Conservation (phyloP, 2,329 filamentous ascomycete genomes). For the Graphilbum fragrans region DNA sequence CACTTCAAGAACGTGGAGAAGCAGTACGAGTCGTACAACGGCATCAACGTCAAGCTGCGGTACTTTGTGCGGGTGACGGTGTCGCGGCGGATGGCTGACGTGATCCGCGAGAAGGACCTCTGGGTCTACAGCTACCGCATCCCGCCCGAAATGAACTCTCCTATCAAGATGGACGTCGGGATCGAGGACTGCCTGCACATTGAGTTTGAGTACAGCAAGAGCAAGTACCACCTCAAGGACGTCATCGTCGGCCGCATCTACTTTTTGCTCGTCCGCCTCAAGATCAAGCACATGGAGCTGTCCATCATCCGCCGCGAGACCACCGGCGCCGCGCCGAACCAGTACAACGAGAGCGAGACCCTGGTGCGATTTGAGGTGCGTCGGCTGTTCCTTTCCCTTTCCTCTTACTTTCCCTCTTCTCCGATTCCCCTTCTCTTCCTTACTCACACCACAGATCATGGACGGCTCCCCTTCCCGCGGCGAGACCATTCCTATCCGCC, state of each 20-base stretch:
- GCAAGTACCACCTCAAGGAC: conserved; percentile 97
- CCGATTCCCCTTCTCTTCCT: neutral
- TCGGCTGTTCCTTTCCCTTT: neutral
- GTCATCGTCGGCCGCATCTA: conserved; percentile 98
- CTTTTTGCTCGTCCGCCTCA: conserved; percentile 89
- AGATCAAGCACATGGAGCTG: conserved; percentile 99
- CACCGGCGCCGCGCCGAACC: conserved; percentile 90
- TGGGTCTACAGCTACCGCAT: conserved; percentile 99
- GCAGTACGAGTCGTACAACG: conserved; percentile 99
- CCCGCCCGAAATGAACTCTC: conserved; percentile 93
- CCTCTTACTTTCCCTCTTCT: neutral
- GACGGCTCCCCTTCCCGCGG: conserved; percentile 95
- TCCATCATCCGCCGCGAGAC: conserved; percentile 96
- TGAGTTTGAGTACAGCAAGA: conserved; percentile 99
- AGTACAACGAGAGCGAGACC: conserved; percentile 99
- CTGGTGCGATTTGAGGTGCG: conserved; percentile 84
- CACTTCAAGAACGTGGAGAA: conserved; percentile 99
- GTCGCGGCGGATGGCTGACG: conserved; percentile 91
- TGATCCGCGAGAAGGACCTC: conserved; percentile 97
- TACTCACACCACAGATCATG: conserved; percentile 68
- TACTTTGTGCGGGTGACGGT: conserved; percentile 98
- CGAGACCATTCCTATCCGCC: conserved; percentile 86
- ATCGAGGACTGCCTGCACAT: conserved; percentile 99
- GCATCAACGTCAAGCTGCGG: conserved; percentile 97
- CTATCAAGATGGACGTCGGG: conserved; percentile 99